Evolutionary conservation across 2,329 filamentous ascomycete genomes (phyloP).

Genomic region (Didymella glomerata): DNA sequence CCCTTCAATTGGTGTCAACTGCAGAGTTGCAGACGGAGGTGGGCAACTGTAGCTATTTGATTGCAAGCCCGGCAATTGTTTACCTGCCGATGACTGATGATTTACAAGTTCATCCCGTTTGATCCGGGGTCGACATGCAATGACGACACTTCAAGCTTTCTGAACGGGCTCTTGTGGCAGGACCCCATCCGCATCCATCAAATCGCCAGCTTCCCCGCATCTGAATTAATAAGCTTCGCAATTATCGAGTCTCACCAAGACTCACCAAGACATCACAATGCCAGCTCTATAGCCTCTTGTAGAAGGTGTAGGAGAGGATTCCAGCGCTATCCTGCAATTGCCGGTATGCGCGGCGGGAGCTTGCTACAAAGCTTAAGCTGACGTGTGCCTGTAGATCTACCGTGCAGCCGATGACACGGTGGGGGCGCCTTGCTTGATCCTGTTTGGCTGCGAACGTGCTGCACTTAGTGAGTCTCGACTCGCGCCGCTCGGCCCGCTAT

Average conservation of each 20-base stretch:
- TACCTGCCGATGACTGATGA: slow-evolving; percentile 3
- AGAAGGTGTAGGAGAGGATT: slow-evolving; percentile 7
- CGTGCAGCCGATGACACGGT: slow-evolving; percentile 6
- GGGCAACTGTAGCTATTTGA: slow-evolving; percentile 11
- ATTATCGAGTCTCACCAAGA: slow-evolving; percentile 19
- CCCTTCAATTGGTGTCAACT: slow-evolving; percentile 29
- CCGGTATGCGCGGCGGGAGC: slow-evolving; percentile 30
- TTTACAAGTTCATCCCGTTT: slow-evolving; percentile 8
- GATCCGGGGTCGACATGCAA: slow-evolving; percentile 37
- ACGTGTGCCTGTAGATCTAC: slow-evolving; percentile 25
- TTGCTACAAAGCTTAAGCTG: slow-evolving; percentile 37
- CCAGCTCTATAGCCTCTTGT: slow-evolving; percentile 2
- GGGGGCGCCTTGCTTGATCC: slow-evolving; percentile 5
- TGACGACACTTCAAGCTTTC: slow-evolving; percentile 52
- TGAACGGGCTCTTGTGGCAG: slow-evolving; percentile 15
- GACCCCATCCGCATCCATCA: slow-evolving; percentile 11
- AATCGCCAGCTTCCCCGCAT: slow-evolving; percentile 23
- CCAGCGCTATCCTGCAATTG: slow-evolving; percentile 39
- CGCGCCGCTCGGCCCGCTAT: slow-evolving; percentile 19
- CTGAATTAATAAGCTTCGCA: slow-evolving; percentile 24
- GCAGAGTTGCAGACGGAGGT: slow-evolving; percentile 4
- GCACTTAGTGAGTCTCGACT: slow-evolving; percentile 3
- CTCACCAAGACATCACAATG: slow-evolving; percentile 8
- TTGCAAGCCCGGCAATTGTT: slow-evolving; percentile 5
- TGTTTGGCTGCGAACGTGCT: slow-evolving; percentile 5